Conservation (phyloP, 108 stramenopile species). For the Parietichytrium sp. region DNA sequence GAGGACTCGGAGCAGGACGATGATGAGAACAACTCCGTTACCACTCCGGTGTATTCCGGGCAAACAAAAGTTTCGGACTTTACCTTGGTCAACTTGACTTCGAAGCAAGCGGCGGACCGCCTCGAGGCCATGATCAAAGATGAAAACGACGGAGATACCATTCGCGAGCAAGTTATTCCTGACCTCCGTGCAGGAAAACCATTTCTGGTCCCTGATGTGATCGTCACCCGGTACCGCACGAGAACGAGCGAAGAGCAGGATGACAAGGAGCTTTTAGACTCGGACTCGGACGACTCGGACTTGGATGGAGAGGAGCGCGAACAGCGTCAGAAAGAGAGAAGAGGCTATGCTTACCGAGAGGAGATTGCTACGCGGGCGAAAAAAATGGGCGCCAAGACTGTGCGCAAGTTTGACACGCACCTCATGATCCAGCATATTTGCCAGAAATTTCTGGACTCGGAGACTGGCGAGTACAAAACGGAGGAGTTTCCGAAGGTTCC, state of each 20-base stretch:
- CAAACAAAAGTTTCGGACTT: background rate
- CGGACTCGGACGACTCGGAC: slow-evolving; percentile 1
- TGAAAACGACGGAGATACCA: background rate
- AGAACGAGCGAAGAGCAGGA: background rate
- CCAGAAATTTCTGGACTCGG: background rate
- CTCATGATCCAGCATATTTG: background rate
- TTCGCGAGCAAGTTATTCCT: background rate
- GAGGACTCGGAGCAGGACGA: background rate
- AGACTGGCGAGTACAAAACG: background rate
- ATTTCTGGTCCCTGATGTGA: background rate
- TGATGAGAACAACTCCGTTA: background rate
- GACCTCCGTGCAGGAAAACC: background rate
- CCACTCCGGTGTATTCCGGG: background rate
- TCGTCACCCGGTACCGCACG: slow-evolving; percentile 2
- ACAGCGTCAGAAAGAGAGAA: background rate
- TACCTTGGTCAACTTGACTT: slow-evolving; percentile 16
- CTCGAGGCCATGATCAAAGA: slow-evolving; percentile 15
- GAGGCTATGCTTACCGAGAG: background rate
- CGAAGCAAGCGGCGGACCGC: background rate
- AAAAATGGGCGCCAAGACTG: background rate
- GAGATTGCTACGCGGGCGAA: background rate
- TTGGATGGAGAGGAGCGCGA: background rate
- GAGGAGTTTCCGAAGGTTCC: slow-evolving; percentile 23
- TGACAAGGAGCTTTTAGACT: background rate
- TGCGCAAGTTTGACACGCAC: background rate